These are phyloP conservation scores for Solanum medicagineum DNA, from an alignment of 257 asterid species.

Conservation along the genomic window DNA sequence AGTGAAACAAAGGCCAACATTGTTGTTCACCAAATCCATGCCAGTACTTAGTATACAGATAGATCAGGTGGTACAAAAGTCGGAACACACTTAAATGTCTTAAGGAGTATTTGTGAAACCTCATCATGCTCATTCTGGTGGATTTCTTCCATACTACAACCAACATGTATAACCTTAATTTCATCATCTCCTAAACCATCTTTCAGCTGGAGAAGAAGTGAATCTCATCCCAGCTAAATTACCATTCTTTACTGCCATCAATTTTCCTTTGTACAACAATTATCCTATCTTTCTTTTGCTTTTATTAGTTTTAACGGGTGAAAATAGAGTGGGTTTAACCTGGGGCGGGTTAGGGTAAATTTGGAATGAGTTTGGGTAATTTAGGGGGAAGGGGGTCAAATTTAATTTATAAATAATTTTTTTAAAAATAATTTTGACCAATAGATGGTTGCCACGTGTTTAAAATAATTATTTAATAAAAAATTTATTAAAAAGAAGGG, in stretches of 20 bases:
- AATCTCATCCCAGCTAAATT: slow-evolving; percentile 71
- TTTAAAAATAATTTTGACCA: too few species aligned
- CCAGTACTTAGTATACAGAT: slow-evolving; percentile 40
- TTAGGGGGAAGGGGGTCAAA: too few species aligned
- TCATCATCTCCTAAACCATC: slow-evolving; percentile 68
- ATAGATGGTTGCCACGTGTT: too few species aligned
- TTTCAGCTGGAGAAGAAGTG: slow-evolving; percentile 59
- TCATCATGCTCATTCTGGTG: slow-evolving; percentile 80
- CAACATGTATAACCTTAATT: slow-evolving; percentile 62
- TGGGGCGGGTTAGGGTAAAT: too few species aligned
- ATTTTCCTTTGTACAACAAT: slow-evolving; percentile 51
- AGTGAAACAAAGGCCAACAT: slow-evolving; percentile 79
- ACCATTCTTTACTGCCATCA: slow-evolving; percentile 45
- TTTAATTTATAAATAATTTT: too few species aligned
- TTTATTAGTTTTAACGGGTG: too few species aligned
- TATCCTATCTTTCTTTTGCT: slow-evolving; percentile 34
- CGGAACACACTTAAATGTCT: slow-evolving; percentile 66
- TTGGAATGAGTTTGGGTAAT: too few species aligned
- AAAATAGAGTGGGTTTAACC: too few species aligned
- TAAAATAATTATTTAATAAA: too few species aligned
- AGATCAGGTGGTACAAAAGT: slow-evolving; percentile 64
- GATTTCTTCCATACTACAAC: slow-evolving; percentile 74
- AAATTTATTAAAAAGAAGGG: too few species aligned
- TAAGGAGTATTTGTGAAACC: slow-evolving; percentile 72
- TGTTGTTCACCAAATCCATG: slow-evolving; percentile 86